A percentile compares a stretch with the other conserved stretches of the same genome.
Evolutionary conservation across 495 filamentous ascomycete species (phyloP).

Genomic region (Patellaria atrata): DNA sequence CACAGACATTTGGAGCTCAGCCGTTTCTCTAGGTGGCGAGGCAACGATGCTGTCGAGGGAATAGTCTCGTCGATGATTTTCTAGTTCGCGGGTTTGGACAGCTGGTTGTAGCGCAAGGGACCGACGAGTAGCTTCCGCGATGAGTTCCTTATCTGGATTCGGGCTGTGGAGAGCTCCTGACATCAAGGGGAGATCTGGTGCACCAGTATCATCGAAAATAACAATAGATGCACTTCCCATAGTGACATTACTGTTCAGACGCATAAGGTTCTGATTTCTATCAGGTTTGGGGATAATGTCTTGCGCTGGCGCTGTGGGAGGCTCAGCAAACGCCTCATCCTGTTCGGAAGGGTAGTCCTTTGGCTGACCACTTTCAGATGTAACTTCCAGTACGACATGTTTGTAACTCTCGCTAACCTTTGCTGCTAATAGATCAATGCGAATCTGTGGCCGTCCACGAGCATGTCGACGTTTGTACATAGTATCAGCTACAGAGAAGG

Average conservation of each 20-base stretch:
- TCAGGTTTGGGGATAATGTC: constrained; percentile 2
- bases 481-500: constrained; percentile 7
- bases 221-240: constrained; percentile 74
- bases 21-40: no score
- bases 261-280: constrained; percentile 6
- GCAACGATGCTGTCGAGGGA: no score
- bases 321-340: constrained; percentile 13
- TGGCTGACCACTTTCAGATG: no score
- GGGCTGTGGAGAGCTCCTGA: constrained; percentile 17
- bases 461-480: constrained; percentile 16
- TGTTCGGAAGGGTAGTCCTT: constrained; percentile 6
- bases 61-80: no score
- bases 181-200: constrained; percentile 19
- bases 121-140: no score
- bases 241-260: constrained; percentile 48
- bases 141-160: constrained; percentile 1
- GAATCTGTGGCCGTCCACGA: constrained; percentile 15
- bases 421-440: constrained; percentile 69
- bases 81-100: no score
- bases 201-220: constrained; percentile 60
- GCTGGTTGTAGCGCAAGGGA: no score
- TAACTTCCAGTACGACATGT: constrained; percentile 34
- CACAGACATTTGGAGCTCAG: no score
- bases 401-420: constrained; percentile 61
- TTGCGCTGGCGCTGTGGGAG: background rate